These are phyloP conservation scores for Xenoacremonium recifei DNA, from an alignment of 2,329 filamentous ascomycete species.

Conservation along the genomic window DNA sequence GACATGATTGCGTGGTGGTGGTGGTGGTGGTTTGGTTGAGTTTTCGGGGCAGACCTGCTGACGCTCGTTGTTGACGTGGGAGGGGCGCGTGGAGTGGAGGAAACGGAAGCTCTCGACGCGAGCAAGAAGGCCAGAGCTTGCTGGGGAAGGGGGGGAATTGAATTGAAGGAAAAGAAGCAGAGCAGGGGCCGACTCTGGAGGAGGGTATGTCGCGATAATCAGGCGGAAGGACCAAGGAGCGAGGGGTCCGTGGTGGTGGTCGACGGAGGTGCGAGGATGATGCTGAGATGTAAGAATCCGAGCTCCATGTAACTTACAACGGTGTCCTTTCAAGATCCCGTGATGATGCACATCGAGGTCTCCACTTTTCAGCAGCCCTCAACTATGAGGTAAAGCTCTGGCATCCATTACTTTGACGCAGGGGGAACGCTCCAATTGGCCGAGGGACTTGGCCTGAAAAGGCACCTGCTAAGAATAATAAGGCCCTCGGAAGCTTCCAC, in stretches of 20 bases:
- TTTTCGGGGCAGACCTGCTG: conserved; percentile 27
- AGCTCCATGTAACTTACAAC: conserved; percentile 24
- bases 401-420: background rate
- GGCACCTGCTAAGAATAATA: too few relatives aligned
- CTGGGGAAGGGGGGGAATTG: background rate
- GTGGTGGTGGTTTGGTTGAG: conserved; percentile 10
- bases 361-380: conserved; percentile 25
- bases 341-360: conserved; percentile 27
- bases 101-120: background rate
- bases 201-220: conserved; percentile 1
- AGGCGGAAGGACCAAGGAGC: conserved; percentile 10
- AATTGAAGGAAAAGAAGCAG: background rate
- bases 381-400: background rate
- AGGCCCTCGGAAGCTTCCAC: too few relatives aligned
- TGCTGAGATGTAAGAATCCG: conserved; percentile 28
- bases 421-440: background rate
- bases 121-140: conserved; percentile 2
- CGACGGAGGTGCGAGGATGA: conserved; percentile 22
- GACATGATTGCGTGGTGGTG: conserved; percentile 29
- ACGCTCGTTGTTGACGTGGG: conserved; percentile 12
- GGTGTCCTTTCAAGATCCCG: conserved; percentile 40
- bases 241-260: conserved; percentile 10
- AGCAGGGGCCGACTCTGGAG: background rate
- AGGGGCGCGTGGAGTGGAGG: background rate
- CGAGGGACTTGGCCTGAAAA: background rate